Base-by-base conservation (phyloP, 805 yeast species). In the Kodamaea neixiangensis region DNA sequence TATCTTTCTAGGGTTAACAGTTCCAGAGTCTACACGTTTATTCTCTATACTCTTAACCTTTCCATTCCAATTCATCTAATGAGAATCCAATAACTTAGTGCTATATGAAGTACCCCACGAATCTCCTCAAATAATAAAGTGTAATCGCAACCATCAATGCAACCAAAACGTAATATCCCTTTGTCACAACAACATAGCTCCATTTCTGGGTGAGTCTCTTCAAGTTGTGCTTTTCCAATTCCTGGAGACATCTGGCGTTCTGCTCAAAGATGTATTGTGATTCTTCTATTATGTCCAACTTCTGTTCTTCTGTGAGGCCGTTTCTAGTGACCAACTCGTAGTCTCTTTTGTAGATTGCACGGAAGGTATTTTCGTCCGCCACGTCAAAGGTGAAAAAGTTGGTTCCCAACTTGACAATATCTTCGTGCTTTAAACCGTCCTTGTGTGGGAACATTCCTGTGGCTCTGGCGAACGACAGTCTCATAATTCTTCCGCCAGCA, bases 401-500 rank as follows among this genome's bases (percentile, higher is more conserved):
- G 1, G 92, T 82, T 15, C 91, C 96, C 57, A 72, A 57, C 37
- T 71, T 65, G 25, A 81, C 77, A 44, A 86, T 77, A 49, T 87
- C 89, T 45, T 79, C 85, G 48, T 81, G 82, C n/a, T 80, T 66
- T 57, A 82, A 73, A 21, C 89, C 89, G 49, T 80, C 80, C 44
- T 85, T 80, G 58, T 85, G 84, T 7, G 96, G 96, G 76, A 87
- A 87, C 50, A 88, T 67, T 2, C 91, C 89, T 5, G 85, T 71
- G 19, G 90, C 85, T 60, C 78, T 81, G 46, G 84, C 73, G 22
- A 89, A 68, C 14, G 83, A 79, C 0, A 91, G 83, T 53, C 85
- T 73, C 81, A 89, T 77, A 31, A 89, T 75, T 55, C 84, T 76
- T 14, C 96, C 96, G 46, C 96, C 96, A 1, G 96, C 96, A 71